phyloP scores from a whole-genome alignment of 495 filamentous ascomycete species.

The Thermothielavioides terrestris region DNA sequence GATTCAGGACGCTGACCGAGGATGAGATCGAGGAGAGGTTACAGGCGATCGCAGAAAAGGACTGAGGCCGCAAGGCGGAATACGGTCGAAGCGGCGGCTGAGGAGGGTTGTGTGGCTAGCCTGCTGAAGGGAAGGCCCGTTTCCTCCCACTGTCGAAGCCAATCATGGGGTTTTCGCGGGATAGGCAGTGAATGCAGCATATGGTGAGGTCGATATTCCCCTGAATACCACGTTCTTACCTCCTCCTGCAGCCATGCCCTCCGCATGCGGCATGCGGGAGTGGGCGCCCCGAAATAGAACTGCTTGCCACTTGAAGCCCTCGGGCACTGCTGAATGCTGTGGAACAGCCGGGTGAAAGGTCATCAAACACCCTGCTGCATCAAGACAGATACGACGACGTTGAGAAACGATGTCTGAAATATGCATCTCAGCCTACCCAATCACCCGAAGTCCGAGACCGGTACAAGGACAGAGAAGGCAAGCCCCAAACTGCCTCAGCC shows the following conservation, averaged over 20 bases:
- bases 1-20: constrained; percentile 83
- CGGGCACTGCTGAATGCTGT: too few relatives aligned
- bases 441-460: neutral
- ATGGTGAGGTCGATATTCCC: constrained; percentile 18
- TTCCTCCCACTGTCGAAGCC: neutral
- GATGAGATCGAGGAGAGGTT: constrained; percentile 97
- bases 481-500: constrained; percentile 7
- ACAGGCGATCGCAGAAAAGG: constrained; percentile 97
- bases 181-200: neutral
- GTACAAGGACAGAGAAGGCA: neutral
- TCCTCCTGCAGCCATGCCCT: constrained; percentile 11
- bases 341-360: neutral
- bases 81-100: constrained; percentile 13
- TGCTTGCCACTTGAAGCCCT: neutral
- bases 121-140: constrained; percentile 2
- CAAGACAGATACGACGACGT: neutral
- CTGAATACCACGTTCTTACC: constrained; percentile 17
- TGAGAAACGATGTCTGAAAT: neutral
- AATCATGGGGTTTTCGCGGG: constrained; percentile 3
- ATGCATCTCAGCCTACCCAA: neutral
- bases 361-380: neutral
- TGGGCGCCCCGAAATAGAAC: constrained; percentile 9
- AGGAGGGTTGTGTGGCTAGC: neutral
- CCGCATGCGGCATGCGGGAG: constrained; percentile 15
- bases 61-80: constrained; percentile 45